Evolutionary conservation across 306 rosid species (phyloP), one percentile per base, ranked within the genome.

Genomic region (Gleditsia sinensis): DNA sequence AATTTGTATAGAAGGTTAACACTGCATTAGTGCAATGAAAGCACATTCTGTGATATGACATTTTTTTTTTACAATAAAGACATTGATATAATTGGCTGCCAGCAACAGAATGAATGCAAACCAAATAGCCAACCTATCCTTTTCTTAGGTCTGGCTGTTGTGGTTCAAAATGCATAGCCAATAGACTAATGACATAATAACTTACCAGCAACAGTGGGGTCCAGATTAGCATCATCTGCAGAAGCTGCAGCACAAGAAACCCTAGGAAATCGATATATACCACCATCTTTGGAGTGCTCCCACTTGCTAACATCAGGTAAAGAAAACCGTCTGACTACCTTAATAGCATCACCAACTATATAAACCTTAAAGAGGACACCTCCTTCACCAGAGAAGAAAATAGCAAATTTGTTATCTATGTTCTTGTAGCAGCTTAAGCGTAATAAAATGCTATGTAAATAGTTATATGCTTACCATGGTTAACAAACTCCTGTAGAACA

Each of bases 201-300:
- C 87, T 83, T 58, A 90, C 98, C 98, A 76, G 88, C 96, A 60
- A 93, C 77, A 75, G 43, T 66, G 57, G 98, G 98, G 74, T 93
- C 98, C 74, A 93, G 84, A 84, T 90, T 95, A 10, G 98, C 98
- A 78, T 88, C 96, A 80, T 93, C 98, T 55, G 98, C 98, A 60
- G 95, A 93, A 71, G 96, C 98, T 28, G 98, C 92, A 83, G 98
- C 98, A 82, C 92, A 84, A 76, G 98, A 93, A 78, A 93, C 96
- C 85, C 98, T 88, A 4, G 98, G 98, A 74, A 93, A 86, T 46
- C 30, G 83, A 80, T 87, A 82, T 17, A 93, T 82, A 16, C 96
- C 98, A 36, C 86, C 87, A n/a, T 78, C 89, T 48, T 79, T 75
- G 59, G 93, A 88, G 60, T 84, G 90, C 77, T 93, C 91, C 85